These are phyloP conservation scores for Tricladium varicosporioides DNA, from an alignment of 2,329 filamentous ascomycete genomes.

Conservation along the genomic window DNA sequence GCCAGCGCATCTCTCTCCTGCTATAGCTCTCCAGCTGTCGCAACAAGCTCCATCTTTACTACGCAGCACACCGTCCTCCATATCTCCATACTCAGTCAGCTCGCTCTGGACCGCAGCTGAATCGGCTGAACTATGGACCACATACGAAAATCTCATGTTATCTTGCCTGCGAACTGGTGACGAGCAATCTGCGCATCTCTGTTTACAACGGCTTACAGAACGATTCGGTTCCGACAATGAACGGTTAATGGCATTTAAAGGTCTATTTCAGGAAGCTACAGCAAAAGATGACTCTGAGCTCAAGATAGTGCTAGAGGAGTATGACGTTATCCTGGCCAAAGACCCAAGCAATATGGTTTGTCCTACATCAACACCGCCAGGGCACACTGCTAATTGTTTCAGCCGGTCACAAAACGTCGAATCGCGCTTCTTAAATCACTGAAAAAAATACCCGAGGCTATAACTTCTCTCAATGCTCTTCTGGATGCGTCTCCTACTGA, in stretches of 20 bases:
- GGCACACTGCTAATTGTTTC: slow-evolving; percentile 32
- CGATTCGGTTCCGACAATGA: slow-evolving; percentile 86
- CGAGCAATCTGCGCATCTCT: slow-evolving; percentile 71
- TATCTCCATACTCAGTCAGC: slow-evolving; percentile 52
- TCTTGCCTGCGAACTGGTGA: slow-evolving; percentile 83
- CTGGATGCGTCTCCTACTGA: slow-evolving; percentile 86
- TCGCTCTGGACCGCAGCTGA: slow-evolving; percentile 60
- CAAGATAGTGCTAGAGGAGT: slow-evolving; percentile 69
- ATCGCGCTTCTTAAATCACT: slow-evolving; percentile 77
- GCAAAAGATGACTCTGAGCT: slow-evolving; percentile 66
- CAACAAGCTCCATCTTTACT: slow-evolving; percentile 59
- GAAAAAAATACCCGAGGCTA: slow-evolving; percentile 68
- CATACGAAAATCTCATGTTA: slow-evolving; percentile 83
- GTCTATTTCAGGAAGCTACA: slow-evolving; percentile 80
- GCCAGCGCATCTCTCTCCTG: slow-evolving; percentile 54
- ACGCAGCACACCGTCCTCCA: slow-evolving; percentile 50
- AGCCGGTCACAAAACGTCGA: slow-evolving; percentile 83
- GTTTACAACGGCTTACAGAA: slow-evolving; percentile 70
- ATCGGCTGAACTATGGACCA: slow-evolving; percentile 76
- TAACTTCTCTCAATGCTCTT: slow-evolving; percentile 69
- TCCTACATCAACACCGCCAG: slow-evolving; percentile 18
- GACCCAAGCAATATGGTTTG: slow-evolving; percentile 79
- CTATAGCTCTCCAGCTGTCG: slow-evolving; percentile 55
- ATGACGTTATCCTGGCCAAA: slow-evolving; percentile 70
- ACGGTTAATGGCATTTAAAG: slow-evolving; percentile 77